Evolutionary conservation across 129 eudicot genomes (phyloP).

Genomic region (Chrysanthemum makinoi): DNA sequence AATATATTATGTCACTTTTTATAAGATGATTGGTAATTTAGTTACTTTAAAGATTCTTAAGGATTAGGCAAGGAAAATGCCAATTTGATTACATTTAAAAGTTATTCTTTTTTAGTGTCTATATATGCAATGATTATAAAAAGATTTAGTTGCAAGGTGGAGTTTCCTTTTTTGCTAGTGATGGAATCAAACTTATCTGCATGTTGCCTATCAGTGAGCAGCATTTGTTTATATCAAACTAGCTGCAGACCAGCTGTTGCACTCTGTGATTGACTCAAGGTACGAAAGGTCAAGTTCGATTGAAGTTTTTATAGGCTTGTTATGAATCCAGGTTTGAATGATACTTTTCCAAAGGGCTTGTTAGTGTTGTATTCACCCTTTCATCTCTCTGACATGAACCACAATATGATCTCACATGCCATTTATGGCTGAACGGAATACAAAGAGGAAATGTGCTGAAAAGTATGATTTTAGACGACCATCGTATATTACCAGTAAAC

Average conservation of each 20-base stretch:
- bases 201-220: constrained; percentile 2
- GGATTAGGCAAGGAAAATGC: constrained; percentile 23
- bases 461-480: no score
- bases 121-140: constrained; percentile 26
- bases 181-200: constrained; percentile 10
- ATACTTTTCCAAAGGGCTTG: no score
- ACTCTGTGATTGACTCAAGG: not conserved
- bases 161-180: constrained; percentile 14
- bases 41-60: constrained; percentile 28
- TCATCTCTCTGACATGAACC: no score
- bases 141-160: constrained; percentile 28
- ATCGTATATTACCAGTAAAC: no score
- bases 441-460: no score
- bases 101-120: constrained; percentile 27
- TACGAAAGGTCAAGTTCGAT: no score
- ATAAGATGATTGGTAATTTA: constrained; percentile 15
- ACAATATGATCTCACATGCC: no score
- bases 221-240: not conserved
- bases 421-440: no score
- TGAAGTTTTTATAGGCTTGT: no score
- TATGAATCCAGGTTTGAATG: no score
- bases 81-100: not conserved
- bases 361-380: no score
- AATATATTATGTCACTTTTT: constrained; percentile 19
- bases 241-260: constrained; percentile 1